Percentiles rank a stretch among this genome's conserved stretches.
Conservation (phyloP, 129 eudicot genomes). For the Rutidosis leptorrhynchoides region DNA sequence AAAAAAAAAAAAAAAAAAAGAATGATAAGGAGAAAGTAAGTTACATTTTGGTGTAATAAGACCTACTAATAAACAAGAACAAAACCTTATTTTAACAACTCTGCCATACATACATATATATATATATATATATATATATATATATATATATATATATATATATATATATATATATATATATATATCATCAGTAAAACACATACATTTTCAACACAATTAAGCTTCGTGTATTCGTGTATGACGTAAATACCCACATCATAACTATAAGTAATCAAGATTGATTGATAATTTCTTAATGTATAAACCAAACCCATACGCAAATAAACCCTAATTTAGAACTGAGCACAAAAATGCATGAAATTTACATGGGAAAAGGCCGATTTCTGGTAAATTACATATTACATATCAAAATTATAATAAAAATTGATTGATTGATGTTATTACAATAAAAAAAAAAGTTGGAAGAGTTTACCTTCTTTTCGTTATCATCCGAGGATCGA, state of each 20-base stretch:
- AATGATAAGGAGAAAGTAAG: too few relatives aligned
- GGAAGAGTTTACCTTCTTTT: constrained; percentile 45
- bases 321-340: not conserved
- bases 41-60: not conserved
- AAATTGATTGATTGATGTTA: constrained; percentile 5
- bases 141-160: too few relatives aligned
- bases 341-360: not conserved
- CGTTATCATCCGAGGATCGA: constrained; percentile 65
- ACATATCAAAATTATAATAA: not conserved
- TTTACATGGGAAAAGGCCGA: not conserved
- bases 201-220: not conserved
- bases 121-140: too few relatives aligned
- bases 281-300: not conserved
- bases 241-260: not conserved
- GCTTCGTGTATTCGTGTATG: too few relatives aligned
- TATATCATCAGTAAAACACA: too few relatives aligned
- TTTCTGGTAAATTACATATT: not conserved
- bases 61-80: too few relatives aligned
- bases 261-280: not conserved
- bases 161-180: too few relatives aligned
- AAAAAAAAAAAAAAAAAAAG: not conserved
- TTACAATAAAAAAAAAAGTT: constrained; percentile 3
- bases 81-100: not conserved
- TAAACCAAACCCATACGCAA: too few relatives aligned
- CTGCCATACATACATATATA: too few relatives aligned